phyloP scores from a whole-genome alignment of 1,284 basidiomycete species.

The Fomes fomentarius region DNA sequence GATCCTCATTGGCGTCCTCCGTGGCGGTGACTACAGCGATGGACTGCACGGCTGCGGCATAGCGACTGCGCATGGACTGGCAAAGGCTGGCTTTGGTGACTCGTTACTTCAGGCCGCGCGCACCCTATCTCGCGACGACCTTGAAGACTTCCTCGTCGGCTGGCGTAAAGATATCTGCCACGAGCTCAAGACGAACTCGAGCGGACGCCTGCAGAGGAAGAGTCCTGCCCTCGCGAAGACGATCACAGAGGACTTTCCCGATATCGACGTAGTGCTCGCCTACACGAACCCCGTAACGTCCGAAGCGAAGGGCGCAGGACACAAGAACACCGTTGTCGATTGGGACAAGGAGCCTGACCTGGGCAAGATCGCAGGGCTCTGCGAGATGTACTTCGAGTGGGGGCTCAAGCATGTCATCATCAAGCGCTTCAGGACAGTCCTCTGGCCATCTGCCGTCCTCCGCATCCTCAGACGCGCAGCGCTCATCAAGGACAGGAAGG shows the following conservation, averaged over 20 bases:
- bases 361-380: constrained; percentile 71
- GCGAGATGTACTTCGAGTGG: constrained; percentile 91
- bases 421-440: constrained; percentile 75
- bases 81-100: constrained; percentile 73
- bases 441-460: constrained; percentile 72
- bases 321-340: constrained; percentile 38
- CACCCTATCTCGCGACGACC: constrained; percentile 46
- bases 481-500: constrained; percentile 44
- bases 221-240: constrained; percentile 60
- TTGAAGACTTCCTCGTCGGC: constrained; percentile 56
- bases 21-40: constrained; percentile 89
- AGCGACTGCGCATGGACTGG: constrained; percentile 67
- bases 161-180: constrained; percentile 70
- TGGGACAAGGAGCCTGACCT: constrained; percentile 74
- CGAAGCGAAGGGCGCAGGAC: constrained; percentile 51
- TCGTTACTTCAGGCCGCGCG: constrained; percentile 63
- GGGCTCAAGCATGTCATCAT: constrained; percentile 79
- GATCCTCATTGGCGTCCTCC: constrained; percentile 84
- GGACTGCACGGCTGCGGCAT: constrained; percentile 68
- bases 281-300: constrained; percentile 81
- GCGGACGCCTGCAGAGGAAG: constrained; percentile 62
- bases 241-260: constrained; percentile 66
- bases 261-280: constrained; percentile 67
- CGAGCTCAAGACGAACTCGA: constrained; percentile 75
- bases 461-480: constrained; percentile 65